Base-by-base conservation (phyloP, 1,139 yeast genomes). In the Scheffersomyces lignicola region DNA sequence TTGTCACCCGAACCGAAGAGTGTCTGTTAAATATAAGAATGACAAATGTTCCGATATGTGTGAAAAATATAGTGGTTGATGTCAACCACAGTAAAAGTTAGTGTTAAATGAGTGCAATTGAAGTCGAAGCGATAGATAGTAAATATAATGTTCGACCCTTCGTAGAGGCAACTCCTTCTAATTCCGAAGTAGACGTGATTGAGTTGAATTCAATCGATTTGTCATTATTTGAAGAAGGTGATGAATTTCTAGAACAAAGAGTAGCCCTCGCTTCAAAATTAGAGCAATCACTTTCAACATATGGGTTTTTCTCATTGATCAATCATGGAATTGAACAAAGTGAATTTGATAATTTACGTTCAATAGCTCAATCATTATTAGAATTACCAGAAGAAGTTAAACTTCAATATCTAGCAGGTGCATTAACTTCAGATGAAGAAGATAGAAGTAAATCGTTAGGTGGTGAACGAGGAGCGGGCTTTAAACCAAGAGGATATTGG, bases 401-500 rank as follows among this genome's bases (percentile, higher is more conserved):
- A 31, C 33, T 39, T 29, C 42, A 50, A 14, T 45, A 45, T 35
- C 40, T 54, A 12, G 58, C 59, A 3, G 59, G 58, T 3, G 55
- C 58, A 7, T 42, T 46, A 37, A 51, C 52, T 15, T 47, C 60
- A 0, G 60, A 54, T 34, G 36, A 44, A 8, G 61, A 58, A 39
- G 58, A 57, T 31, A 41, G 60, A 16, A 21, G 50, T 7, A 56
- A 54, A 12, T 53, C 61, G 3, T 33, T 47, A n/a, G 53, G 59
- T 5, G 59, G 52, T 22, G 59, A 54, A 37, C 40, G 56, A 25
- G 58, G 57, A 5, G 49, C 53, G 15, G 59, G 59, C 1, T 54
- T 52, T 37, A 54, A 54, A 35, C 59, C 59, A n/a, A 44, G 49
- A 34, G 54, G 55, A 6, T 54, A 54, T 33, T 54, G 59, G 59